Conservation (phyloP, 2,329 filamentous ascomycete species). For the Penicillium decumbens region DNA sequence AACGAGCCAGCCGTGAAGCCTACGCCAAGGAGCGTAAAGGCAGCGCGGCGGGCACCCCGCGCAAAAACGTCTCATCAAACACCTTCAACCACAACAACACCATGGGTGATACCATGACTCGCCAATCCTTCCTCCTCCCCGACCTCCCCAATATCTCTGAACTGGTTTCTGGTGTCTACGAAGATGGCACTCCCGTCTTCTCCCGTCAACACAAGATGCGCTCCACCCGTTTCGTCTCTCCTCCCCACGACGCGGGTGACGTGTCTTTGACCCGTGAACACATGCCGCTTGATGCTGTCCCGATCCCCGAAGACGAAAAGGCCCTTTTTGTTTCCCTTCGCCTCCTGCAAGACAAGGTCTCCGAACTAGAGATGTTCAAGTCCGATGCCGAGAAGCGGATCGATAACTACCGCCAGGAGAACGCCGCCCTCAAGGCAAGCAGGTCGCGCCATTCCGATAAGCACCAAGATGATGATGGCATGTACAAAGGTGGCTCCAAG, state of each 20-base stretch:
- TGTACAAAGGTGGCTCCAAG: conserved; percentile 32
- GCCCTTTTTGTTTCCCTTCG: conserved; percentile 58
- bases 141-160: conserved; percentile 59
- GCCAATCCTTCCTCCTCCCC: conserved; percentile 58
- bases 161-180: conserved; percentile 55
- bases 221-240: conserved; percentile 52
- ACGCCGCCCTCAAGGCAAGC: conserved; percentile 48
- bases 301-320: conserved; percentile 59
- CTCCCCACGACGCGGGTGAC: conserved; percentile 35
- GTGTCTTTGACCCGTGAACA: conserved; percentile 37
- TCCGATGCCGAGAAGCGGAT: conserved; percentile 48
- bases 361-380: conserved; percentile 54
- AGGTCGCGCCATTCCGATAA: conserved; percentile 35
- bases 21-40: conserved; percentile 32
- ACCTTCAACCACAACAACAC: conserved; percentile 29
- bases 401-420: conserved; percentile 51
- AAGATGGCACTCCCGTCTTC: conserved; percentile 56
- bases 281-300: conserved; percentile 50
- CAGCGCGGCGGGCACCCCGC: conserved; percentile 21
- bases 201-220: conserved; percentile 48
- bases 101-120: conserved; percentile 48
- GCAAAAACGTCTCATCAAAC: conserved; percentile 21
- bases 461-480: conserved; percentile 45
- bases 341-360: conserved; percentile 55
- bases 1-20: conserved; percentile 35